A percentile compares a stretch with the other conserved stretches of the same genome.
phyloP scores from a whole-genome alignment of 176 grass and related monocot genomes.

The Neostapfia colusana region DNA sequence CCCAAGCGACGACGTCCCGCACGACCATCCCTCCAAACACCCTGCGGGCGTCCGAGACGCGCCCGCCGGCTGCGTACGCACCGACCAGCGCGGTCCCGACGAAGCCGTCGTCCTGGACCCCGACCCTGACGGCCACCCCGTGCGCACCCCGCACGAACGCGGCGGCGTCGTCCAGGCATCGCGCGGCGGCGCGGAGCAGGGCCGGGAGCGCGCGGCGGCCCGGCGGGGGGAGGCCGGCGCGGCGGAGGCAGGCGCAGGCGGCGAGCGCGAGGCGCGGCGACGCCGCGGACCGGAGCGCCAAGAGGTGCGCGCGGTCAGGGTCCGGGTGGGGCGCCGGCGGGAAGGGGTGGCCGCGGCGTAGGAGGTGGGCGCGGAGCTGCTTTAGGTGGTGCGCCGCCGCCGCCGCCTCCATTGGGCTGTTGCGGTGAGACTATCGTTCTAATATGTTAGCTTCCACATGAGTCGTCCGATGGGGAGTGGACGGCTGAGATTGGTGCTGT shows the following conservation, averaged over 20 bases:
- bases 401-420: constrained; percentile 4
- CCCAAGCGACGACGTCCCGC: constrained; percentile 74
- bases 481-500: background rate
- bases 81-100: constrained; percentile 67
- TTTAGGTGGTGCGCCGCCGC: constrained; percentile 38
- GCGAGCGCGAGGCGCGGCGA: constrained; percentile 28
- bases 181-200: constrained; percentile 48
- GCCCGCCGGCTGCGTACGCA: constrained; percentile 31
- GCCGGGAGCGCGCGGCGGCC: constrained; percentile 58
- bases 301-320: constrained; percentile 43
- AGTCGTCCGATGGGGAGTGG: background rate
- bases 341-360: constrained; percentile 50
- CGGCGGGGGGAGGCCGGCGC: constrained; percentile 38
- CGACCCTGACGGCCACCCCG: constrained; percentile 44
- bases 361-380: constrained; percentile 70
- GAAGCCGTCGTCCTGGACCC: constrained; percentile 54
- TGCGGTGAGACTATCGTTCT: no score
- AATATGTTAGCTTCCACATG: background rate
- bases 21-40: constrained; percentile 65
- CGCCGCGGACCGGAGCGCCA: constrained; percentile 20
- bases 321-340: constrained; percentile 28
- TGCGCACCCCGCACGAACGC: constrained; percentile 33
- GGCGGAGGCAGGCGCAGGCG: constrained; percentile 53
- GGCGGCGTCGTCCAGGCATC: background rate
- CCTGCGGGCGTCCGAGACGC: constrained; percentile 40